Evolutionary conservation across 805 yeast species (phyloP).

Genomic region (Monosporozyma siamensis): DNA sequence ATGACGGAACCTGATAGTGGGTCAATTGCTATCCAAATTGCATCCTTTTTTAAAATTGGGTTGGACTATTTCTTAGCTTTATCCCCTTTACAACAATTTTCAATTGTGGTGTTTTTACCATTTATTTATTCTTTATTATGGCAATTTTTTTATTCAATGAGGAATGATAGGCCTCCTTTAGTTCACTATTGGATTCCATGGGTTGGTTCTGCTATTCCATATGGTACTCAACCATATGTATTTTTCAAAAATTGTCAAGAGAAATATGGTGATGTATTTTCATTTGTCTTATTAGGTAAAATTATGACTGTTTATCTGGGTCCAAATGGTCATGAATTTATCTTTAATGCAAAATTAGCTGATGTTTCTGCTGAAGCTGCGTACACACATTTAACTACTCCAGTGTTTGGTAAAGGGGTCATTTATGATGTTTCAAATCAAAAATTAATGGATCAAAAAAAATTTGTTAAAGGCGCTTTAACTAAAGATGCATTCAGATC

Average conservation of each 20-base stretch:
- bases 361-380: slow-evolving; percentile 97
- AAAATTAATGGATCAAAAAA: slow-evolving; percentile 96
- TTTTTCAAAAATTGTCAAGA: slow-evolving; percentile 72
- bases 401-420: slow-evolving; percentile 96
- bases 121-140: slow-evolving; percentile 54
- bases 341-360: slow-evolving; percentile 77
- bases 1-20: no score
- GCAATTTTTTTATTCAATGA: slow-evolving; percentile 61
- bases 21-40: not conserved
- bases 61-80: slow-evolving; percentile 23
- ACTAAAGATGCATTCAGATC: slow-evolving; percentile 73
- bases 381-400: slow-evolving; percentile 94
- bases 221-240: slow-evolving; percentile 89
- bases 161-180: slow-evolving; percentile 78
- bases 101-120: slow-evolving; percentile 36
- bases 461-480: slow-evolving; percentile 84
- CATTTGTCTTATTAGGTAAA: slow-evolving; percentile 81
- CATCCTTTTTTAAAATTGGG: not conserved
- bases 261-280: slow-evolving; percentile 87
- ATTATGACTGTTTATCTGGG: slow-evolving; percentile 94
- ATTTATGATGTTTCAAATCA: slow-evolving; percentile 93
- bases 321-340: slow-evolving; percentile 96
- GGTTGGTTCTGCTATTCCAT: slow-evolving; percentile 83
- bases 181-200: slow-evolving; percentile 93
- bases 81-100: slow-evolving; percentile 31